Evolutionary conservation across 225 moss, liverwort and hornwort species (phyloP).

Genomic region (Ulota crispa): DNA sequence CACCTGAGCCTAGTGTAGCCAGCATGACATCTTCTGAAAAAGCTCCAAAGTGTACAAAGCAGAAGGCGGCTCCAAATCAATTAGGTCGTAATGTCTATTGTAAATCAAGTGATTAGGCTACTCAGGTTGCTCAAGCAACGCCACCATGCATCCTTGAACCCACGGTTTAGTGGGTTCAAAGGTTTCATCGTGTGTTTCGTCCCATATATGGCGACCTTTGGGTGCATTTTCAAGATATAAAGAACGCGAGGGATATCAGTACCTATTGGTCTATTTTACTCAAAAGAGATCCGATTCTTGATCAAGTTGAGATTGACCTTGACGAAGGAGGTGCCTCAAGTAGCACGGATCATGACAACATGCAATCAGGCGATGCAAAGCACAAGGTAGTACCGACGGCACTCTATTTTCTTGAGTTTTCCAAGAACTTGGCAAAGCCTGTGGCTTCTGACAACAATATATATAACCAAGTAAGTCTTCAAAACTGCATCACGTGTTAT

Average conservation of each 20-base stretch:
- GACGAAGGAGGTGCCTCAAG: not conserved
- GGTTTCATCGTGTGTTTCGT: too few relatives aligned
- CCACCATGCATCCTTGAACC: not conserved
- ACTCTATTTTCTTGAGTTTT: not conserved
- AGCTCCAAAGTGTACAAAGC: too few relatives aligned
- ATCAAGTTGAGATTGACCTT: too few relatives aligned
- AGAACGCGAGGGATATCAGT: too few relatives aligned
- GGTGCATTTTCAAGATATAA: not conserved
- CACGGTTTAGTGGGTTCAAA: fast-evolving
- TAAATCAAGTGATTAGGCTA: too few relatives aligned
- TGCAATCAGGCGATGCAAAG: not conserved
- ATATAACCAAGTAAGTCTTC: not conserved
- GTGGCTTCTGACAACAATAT: not conserved
- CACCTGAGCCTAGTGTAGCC: not conserved
- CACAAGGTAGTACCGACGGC: fast-evolving
- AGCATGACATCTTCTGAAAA: not conserved
- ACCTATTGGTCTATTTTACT: too few relatives aligned
- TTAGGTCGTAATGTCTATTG: too few relatives aligned
- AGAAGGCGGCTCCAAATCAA: too few relatives aligned
- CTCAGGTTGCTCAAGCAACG: too few relatives aligned
- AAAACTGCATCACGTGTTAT: not conserved
- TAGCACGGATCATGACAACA: not conserved
- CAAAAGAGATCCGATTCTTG: too few relatives aligned
- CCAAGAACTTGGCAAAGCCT: not conserved
- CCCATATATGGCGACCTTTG: too few relatives aligned